Conservation (phyloP, 805 yeast genomes). For the Huiozyma naganishii region DNA sequence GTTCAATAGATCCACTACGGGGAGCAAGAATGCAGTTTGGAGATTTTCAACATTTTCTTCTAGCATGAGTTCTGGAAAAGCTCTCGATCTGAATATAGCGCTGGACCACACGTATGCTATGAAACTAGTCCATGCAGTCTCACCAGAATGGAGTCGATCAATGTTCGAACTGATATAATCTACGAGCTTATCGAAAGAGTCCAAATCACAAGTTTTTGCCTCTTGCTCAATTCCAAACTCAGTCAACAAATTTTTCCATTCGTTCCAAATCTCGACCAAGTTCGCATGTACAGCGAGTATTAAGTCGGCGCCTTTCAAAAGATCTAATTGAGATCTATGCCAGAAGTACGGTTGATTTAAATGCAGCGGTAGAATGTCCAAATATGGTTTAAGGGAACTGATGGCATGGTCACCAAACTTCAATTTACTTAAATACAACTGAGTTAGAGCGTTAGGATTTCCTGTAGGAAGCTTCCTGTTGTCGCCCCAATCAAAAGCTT, state of each 20-base stretch:
- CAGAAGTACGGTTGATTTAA: conserved; percentile 61
- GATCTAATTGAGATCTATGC: conserved; percentile 39
- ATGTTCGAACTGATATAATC: conserved; percentile 2
- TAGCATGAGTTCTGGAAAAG: conserved; percentile 68
- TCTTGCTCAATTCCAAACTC: conserved; percentile 5
- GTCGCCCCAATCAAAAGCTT: conserved; percentile 15
- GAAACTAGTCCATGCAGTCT: conserved; percentile 48
- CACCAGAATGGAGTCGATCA: conserved; percentile 7
- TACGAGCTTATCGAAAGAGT: conserved; percentile 1
- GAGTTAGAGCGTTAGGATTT: conserved; percentile 27
- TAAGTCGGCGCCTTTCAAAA: conserved; percentile 61
- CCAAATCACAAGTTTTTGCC: background rate
- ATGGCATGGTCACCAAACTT: conserved; percentile 24
- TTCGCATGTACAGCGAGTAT: conserved; percentile 42
- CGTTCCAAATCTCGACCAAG: conserved; percentile 38
- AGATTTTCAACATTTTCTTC: conserved; percentile 23
- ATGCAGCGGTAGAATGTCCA: conserved; percentile 38
- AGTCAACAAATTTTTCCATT: conserved; percentile 36
- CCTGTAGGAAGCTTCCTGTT: conserved; percentile 3
- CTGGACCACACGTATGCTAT: conserved; percentile 68
- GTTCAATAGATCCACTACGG: conserved; percentile 69
- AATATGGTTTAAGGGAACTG: conserved; percentile 30
- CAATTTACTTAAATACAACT: conserved; percentile 33
- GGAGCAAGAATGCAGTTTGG: conserved; percentile 59
- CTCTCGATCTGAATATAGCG: conserved; percentile 60